Percentiles rank a stretch among this genome's conserved stretches.
phyloP scores from a whole-genome alignment of 768 basidiomycete species.

The Mycena crocata region DNA sequence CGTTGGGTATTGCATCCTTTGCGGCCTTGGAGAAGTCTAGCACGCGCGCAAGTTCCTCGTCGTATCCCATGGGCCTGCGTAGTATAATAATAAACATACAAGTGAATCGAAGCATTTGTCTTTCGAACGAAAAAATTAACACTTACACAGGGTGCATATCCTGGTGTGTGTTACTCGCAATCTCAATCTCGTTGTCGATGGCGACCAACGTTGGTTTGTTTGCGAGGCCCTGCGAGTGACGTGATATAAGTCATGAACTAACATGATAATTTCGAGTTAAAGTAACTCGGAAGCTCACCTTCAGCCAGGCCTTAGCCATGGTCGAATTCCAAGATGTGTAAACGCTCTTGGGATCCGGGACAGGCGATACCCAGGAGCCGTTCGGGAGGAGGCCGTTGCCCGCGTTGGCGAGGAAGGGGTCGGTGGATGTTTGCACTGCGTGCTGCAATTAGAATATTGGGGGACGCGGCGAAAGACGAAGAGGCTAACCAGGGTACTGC shows the following conservation, averaged over 20 bases:
- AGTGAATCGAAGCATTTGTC: too few species aligned
- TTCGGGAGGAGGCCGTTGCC: slow-evolving; percentile 63
- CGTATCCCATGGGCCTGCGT: slow-evolving; percentile 60
- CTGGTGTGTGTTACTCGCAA: slow-evolving; percentile 63
- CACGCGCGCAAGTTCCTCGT: slow-evolving; percentile 63
- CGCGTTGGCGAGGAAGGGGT: slow-evolving; percentile 61
- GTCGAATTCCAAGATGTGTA: slow-evolving; percentile 64
- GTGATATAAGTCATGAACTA: too few species aligned
- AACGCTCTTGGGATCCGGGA: slow-evolving; percentile 50
- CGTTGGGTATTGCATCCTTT: slow-evolving; percentile 32
- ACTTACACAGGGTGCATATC: slow-evolving; percentile 66
- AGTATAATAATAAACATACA: too few species aligned
- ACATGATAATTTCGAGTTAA: too few species aligned
- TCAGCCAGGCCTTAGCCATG: slow-evolving; percentile 56
- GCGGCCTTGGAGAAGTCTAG: slow-evolving; percentile 48
- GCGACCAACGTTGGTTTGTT: slow-evolving; percentile 62
- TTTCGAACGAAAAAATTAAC: neutral
- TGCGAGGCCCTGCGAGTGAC: too few species aligned
- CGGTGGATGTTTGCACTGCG: slow-evolving; percentile 55
- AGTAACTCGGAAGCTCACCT: too few species aligned
- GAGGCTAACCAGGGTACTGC: slow-evolving; percentile 54
- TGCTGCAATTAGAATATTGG: neutral
- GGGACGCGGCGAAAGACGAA: neutral
- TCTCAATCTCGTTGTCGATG: slow-evolving; percentile 70
- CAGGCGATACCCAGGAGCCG: slow-evolving; percentile 56